Evolutionary conservation across 768 basidiomycete genomes (phyloP), one percentile per base, ranked within the genome.

Genomic region (Pleurotus sapidus): DNA sequence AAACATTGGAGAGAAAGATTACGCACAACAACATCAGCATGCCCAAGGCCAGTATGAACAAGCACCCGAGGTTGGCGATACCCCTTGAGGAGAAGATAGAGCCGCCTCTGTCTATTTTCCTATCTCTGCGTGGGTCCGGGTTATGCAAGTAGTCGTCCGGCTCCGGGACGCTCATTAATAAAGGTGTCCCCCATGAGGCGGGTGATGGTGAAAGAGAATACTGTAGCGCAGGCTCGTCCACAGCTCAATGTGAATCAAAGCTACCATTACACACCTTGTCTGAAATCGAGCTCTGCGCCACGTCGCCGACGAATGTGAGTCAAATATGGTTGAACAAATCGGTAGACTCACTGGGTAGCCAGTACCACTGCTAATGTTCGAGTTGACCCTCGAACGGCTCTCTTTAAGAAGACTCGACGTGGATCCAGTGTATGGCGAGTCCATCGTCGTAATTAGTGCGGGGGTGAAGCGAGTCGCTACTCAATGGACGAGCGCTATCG

Each of bases 141-240:
- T 82, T 84, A 63, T 89, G 87, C 2, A 89, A 74, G 49, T 76
- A 70, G 63, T 89, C 87, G 60, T 89, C 87, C 0, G 79, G 74
- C 55, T 88, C 87, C n/a, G 76, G 74, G 0, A 63, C 64, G 40
- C 74, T 73, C 59, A 79, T 65, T 25, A 63, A 61, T n/a, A 82
- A 65, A 2, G 80, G 73, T 38, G 72, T 64, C 3, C 77, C 71
- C 67, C 83, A 84, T 74, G 81, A 72, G 24, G 74, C 74, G 1
- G 81, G 77, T 18, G 83, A 81, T 56, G 75, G 67, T 5, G 74
- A 63, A 43, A 79, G 63, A 15, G 76, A 75, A 56, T 67, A 78
- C 77, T 79, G 24, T 9, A 15, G 18, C 9, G 4, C 39, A 42
- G 42, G 18, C 11, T 14, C 38, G 27, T 51, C 14, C 6, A 46